Base-by-base conservation (phyloP, 2,329 filamentous ascomycete genomes). In the Penicillium sp. region DNA sequence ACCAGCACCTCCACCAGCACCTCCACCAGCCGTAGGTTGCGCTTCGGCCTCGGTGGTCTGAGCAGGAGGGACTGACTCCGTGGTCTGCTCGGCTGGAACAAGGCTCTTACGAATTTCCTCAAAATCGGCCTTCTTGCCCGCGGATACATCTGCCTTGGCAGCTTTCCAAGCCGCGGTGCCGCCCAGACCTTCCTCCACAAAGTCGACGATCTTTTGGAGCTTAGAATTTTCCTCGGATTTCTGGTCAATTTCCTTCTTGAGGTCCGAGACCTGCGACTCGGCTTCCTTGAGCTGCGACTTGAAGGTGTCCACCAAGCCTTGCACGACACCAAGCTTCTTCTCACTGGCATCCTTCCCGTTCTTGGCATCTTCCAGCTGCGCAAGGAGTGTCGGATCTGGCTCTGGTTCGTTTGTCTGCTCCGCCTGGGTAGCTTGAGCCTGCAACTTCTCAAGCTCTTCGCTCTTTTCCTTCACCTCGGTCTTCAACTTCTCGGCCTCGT, bases 251-350 rank as follows among this genome's bases (percentile, higher is more conserved):
- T 82, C 77, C 5, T 69, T 69, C 60, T 82, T 77, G 16, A 83
- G 69, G 6, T 75, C 70, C 22, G 78, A 76, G 44, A 83, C 78
- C 22, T 79, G 79, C 7, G 75, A 72, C 61, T 86, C 82, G 1
- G 82, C 80, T n/a, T 81, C 76, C 68, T 82, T 81, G 14, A 86
- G 69, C 66, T 87, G 82, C 18, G 76, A 75, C 37, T 81, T 80
- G 22, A 87, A 73, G 35, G 74, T 83, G n/a, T 79, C 79, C 37
- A 87, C 79, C 19, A 87, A 70, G n/a, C 78, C 76, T 56, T 85
- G 82, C 52, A 87, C 72, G 0, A 84, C 84, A 27, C 80, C 78
- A 27, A 80, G 72, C 18, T 81, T 79, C 73, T 86, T 86, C 61
- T 85, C 80, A 50, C 77, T 78, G 7, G 69, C 62, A 37, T 72